Percentiles rank a stretch among this genome's conserved stretches.
Evolutionary conservation across 2,329 filamentous ascomycete genomes (phyloP).

Genomic region (Microcyclospora pomicola): DNA sequence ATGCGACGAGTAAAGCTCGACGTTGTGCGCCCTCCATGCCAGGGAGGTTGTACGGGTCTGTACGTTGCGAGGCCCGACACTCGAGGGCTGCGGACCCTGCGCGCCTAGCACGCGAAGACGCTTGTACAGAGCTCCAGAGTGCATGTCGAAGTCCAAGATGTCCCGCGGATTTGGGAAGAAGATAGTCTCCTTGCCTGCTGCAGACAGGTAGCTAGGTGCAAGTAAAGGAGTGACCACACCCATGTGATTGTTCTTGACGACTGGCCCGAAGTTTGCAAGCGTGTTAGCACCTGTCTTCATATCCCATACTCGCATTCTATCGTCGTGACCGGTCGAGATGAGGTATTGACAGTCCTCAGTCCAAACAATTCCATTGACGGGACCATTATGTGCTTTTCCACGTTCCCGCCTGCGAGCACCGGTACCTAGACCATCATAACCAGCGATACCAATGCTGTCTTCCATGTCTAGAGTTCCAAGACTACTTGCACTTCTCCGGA

Average conservation of each 20-base stretch:
- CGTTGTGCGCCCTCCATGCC: conserved; percentile 57
- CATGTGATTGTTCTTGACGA: conserved; percentile 52
- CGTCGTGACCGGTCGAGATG: conserved; percentile 70
- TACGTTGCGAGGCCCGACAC: conserved; percentile 15
- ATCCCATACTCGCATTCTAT: conserved; percentile 78
- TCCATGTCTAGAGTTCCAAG: conserved; percentile 73
- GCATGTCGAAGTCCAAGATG: conserved; percentile 66
- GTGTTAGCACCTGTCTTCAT: conserved; percentile 70
- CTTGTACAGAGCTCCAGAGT: conserved; percentile 59
- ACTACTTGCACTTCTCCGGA: conserved; percentile 62
- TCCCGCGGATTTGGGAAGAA: conserved; percentile 67
- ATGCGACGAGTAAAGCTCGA: conserved; percentile 70
- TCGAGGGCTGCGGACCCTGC: conserved; percentile 5
- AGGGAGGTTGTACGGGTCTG: conserved; percentile 55
- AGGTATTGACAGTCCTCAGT: conserved; percentile 65
- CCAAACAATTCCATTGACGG: conserved; percentile 78
- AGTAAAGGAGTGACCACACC: conserved; percentile 30
- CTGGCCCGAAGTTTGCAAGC: conserved; percentile 73
- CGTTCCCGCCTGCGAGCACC: conserved; percentile 27
- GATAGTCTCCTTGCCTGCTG: conserved; percentile 48
- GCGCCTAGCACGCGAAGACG: conserved; percentile 50
- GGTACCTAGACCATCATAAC: conserved; percentile 31
- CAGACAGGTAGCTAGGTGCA: conserved; percentile 47
- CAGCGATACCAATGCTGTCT: conserved; percentile 56
- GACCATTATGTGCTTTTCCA: conserved; percentile 56